Evolutionary conservation across 345 rosid genomes (phyloP).

Genomic region (Lepidium didymum): DNA sequence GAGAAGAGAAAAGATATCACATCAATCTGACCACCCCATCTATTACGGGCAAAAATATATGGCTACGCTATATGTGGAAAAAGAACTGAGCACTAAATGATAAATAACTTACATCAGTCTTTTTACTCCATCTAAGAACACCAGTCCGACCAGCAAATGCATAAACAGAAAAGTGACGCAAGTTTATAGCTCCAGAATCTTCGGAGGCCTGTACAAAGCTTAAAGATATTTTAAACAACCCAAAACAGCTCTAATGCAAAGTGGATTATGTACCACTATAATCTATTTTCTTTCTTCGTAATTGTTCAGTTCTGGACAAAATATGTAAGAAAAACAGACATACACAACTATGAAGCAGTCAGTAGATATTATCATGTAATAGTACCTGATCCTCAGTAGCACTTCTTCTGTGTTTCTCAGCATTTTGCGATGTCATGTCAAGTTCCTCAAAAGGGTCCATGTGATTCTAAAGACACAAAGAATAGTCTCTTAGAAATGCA

Average conservation of each 20-base stretch:
- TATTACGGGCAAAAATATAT: background rate
- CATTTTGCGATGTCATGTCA: conserved; percentile 60
- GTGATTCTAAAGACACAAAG: conserved; percentile 42
- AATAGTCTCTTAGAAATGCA: background rate
- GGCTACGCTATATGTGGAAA: background rate
- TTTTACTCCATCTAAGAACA: conserved; percentile 70
- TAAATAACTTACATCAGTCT: conserved; percentile 61
- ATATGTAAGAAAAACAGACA: background rate
- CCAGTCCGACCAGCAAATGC: conserved; percentile 89
- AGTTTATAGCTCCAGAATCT: conserved; percentile 58
- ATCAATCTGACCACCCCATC: background rate
- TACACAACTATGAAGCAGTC: conserved; percentile 6
- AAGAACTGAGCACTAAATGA: background rate
- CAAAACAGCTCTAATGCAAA: background rate
- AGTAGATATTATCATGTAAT: background rate
- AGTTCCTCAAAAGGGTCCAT: conserved; percentile 89
- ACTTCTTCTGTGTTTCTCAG: conserved; percentile 83
- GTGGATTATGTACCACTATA: background rate
- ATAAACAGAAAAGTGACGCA: conserved; percentile 88
- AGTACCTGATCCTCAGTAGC: conserved; percentile 82
- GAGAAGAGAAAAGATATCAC: conserved; percentile 18
- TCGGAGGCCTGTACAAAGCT: conserved; percentile 55
- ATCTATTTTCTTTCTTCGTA: background rate
- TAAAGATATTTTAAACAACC: conserved; percentile 11
- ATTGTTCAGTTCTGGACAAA: background rate